These are phyloP conservation scores for Clitopilus passeckerianus DNA, from an alignment of 768 basidiomycete species.

Conservation along the genomic window DNA sequence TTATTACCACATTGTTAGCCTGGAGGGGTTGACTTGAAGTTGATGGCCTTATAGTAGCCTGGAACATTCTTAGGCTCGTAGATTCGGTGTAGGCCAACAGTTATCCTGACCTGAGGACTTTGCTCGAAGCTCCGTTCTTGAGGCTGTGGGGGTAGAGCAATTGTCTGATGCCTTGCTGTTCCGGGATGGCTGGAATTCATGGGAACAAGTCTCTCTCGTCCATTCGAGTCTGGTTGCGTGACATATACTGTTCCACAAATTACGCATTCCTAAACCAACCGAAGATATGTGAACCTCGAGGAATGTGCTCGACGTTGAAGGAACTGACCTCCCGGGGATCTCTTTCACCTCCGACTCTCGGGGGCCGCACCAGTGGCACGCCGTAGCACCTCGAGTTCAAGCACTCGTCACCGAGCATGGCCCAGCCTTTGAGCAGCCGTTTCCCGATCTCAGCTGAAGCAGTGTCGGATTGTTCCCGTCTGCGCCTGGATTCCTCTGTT, in stretches of 20 bases:
- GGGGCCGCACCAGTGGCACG: constrained; percentile 78
- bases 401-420: constrained; percentile 89
- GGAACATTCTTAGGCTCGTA: neutral
- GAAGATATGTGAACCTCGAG: constrained; percentile 1
- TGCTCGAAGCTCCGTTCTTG: constrained; percentile 1
- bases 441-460: constrained; percentile 80
- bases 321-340: constrained; percentile 60
- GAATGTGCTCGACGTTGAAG: too few species aligned
- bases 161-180: neutral
- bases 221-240: constrained; percentile 46
- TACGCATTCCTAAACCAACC: constrained; percentile 62
- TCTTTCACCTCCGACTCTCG: constrained; percentile 53
- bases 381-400: constrained; percentile 66
- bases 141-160: neutral
- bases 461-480: constrained; percentile 76
- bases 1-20: neutral
- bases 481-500: constrained; percentile 57
- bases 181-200: constrained; percentile 2
- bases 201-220: constrained; percentile 39
- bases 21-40: neutral
- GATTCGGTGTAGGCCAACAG: neutral
- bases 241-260: constrained; percentile 61
- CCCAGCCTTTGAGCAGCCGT: constrained; percentile 76
- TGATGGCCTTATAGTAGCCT: neutral
- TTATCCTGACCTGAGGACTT: constrained; percentile 1